A percentile compares a stretch with the other conserved stretches of the same genome.
phyloP scores from a whole-genome alignment of 352 stramenopile species.

The Stramenopiles sp. region DNA sequence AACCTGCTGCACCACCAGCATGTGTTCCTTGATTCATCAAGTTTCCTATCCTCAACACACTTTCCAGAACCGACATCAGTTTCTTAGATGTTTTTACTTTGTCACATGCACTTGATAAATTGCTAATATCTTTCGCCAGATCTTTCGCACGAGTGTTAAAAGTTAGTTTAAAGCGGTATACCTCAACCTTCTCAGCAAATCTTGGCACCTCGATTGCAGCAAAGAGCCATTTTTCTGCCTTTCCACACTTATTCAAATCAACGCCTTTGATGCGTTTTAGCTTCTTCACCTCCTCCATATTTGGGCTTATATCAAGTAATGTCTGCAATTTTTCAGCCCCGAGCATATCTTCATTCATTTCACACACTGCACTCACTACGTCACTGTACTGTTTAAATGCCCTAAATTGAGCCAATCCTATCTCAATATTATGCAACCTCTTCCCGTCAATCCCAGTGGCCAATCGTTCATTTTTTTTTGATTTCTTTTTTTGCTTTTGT shows the following conservation, averaged over 20 bases:
- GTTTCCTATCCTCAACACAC: constrained; percentile 53
- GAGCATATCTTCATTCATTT: background rate
- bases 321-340: background rate
- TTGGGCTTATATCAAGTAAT: background rate
- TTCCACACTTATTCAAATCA: background rate
- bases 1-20: constrained; percentile 42
- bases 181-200: background rate
- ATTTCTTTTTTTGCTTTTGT: background rate
- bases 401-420: constrained; percentile 13
- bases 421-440: constrained; percentile 12
- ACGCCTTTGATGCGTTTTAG: background rate
- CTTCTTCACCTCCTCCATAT: background rate
- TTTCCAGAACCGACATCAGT: constrained; percentile 40
- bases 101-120: constrained; percentile 26
- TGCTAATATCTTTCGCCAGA: background rate
- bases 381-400: background rate
- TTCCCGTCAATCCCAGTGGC: constrained; percentile 10
- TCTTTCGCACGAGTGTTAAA: background rate
- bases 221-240: background rate
- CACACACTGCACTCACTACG: background rate
- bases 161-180: background rate
- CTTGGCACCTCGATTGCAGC: background rate
- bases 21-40: constrained; percentile 55
- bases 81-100: constrained; percentile 41
- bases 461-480: background rate